Evolutionary conservation across 2,329 filamentous ascomycete species (phyloP).

Genomic region (Xylariaceae sp.): DNA sequence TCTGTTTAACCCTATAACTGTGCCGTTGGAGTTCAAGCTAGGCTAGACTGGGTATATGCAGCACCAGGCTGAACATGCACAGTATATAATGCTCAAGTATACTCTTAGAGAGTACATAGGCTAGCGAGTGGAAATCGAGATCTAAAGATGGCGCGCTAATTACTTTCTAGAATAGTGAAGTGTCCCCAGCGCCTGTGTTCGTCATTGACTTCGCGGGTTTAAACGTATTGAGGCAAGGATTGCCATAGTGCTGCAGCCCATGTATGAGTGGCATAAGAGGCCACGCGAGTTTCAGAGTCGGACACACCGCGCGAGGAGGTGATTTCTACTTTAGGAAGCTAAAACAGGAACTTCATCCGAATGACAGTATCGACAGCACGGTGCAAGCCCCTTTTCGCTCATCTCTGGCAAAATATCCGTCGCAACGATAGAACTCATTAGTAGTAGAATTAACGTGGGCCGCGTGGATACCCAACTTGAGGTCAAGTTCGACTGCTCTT

Average conservation of each 20-base stretch:
- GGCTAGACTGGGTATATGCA: too few relatives aligned
- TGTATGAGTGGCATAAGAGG: conserved; percentile 10
- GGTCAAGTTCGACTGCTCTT: conserved; percentile 8
- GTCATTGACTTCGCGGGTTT: too few relatives aligned
- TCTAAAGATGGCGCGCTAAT: too few relatives aligned
- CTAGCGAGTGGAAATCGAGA: too few relatives aligned
- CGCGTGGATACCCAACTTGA: conserved; percentile 1
- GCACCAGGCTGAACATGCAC: too few relatives aligned
- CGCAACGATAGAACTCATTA: neutral
- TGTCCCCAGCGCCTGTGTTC: too few relatives aligned
- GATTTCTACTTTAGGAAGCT: conserved; percentile 34
- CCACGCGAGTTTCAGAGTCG: conserved; percentile 2
- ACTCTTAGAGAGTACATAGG: too few relatives aligned
- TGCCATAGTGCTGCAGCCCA: neutral
- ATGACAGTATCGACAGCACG: neutral
- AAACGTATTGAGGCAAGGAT: too few relatives aligned
- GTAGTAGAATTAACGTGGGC: neutral
- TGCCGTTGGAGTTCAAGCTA: too few relatives aligned
- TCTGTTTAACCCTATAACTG: too few relatives aligned
- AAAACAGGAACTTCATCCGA: conserved; percentile 15
- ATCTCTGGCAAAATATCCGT: neutral
- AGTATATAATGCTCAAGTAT: too few relatives aligned
- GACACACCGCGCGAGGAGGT: conserved; percentile 32
- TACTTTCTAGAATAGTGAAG: too few relatives aligned
- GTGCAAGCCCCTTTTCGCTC: conserved; percentile 2